Evolutionary conservation across 2,329 filamentous ascomycete species (phyloP).

Genomic region (Neoarthrinium moseri): DNA sequence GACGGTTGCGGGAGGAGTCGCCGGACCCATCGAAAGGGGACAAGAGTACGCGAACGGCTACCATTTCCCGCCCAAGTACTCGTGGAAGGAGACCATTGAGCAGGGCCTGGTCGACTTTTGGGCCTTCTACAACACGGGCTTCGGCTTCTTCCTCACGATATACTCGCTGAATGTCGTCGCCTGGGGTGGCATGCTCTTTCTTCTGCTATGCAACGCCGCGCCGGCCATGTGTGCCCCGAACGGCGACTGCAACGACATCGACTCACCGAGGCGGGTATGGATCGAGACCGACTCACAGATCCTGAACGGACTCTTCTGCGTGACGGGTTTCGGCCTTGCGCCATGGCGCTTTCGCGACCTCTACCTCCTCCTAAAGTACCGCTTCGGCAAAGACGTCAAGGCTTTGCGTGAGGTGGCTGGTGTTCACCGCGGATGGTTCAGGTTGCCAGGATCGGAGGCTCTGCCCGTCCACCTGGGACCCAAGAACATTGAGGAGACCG

Average conservation of each 20-base stretch:
- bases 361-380: slow-evolving; percentile 62
- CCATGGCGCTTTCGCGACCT: slow-evolving; percentile 84
- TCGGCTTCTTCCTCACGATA: slow-evolving; percentile 74
- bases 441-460: slow-evolving; percentile 64
- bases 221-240: slow-evolving; percentile 66
- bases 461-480: slow-evolving; percentile 55
- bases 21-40: slow-evolving; percentile 16
- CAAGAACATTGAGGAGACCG: slow-evolving; percentile 43
- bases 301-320: slow-evolving; percentile 80
- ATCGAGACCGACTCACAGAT: slow-evolving; percentile 84
- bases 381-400: slow-evolving; percentile 48
- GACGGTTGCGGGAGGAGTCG: slow-evolving; percentile 31
- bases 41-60: slow-evolving; percentile 59
- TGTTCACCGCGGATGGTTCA: slow-evolving; percentile 74
- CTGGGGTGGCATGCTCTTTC: slow-evolving; percentile 89
- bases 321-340: slow-evolving; percentile 80
- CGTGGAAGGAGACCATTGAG: slow-evolving; percentile 56
- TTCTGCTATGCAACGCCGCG: slow-evolving; percentile 74
- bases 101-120: slow-evolving; percentile 63
- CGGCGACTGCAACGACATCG: slow-evolving; percentile 67
- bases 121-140: slow-evolving; percentile 71
- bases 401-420: slow-evolving; percentile 69
- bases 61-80: slow-evolving; percentile 61
- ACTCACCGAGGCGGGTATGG: slow-evolving; percentile 71
- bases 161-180: slow-evolving; percentile 83